Conservation (phyloP, 108 stramenopile genomes). For the Cyclotella baltica region DNA sequence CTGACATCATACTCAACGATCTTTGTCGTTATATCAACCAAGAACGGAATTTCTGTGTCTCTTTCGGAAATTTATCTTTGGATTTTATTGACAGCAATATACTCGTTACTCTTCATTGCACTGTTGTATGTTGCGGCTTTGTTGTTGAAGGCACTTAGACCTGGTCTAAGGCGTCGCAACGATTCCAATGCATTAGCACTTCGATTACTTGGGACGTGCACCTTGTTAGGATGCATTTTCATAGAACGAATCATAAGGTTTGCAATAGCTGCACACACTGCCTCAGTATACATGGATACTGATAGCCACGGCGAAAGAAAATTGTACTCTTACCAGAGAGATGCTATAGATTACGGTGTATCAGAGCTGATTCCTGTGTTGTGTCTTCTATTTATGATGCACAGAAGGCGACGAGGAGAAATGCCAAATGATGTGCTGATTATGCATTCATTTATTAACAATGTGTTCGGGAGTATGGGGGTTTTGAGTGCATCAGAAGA, state of each 20-base stretch:
- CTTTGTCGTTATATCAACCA: constrained; percentile 22
- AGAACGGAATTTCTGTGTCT: not conserved
- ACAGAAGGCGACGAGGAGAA: constrained; percentile 36
- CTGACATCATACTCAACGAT: constrained; percentile 33
- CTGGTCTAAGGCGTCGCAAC: constrained; percentile 36
- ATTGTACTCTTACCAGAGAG: constrained; percentile 20
- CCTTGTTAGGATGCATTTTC: constrained; percentile 35
- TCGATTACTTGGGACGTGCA: constrained; percentile 32
- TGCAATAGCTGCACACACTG: constrained; percentile 32
- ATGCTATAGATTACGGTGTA: constrained; percentile 31
- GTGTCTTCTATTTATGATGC: constrained; percentile 47
- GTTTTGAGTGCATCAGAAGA: constrained; percentile 26
- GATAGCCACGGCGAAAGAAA: not conserved
- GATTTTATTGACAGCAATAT: constrained; percentile 33
- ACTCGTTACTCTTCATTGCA: constrained; percentile 27
- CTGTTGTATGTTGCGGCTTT: constrained; percentile 37
- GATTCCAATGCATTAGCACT: constrained; percentile 34
- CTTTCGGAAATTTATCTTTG: constrained; percentile 40
- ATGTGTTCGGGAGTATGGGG: constrained; percentile 43
- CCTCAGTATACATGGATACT: constrained; percentile 14
- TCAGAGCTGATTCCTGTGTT: constrained; percentile 46
- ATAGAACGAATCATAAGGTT: constrained; percentile 32
- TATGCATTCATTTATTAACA: constrained; percentile 45
- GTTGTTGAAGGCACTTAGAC: constrained; percentile 33
- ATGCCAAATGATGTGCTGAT: constrained; percentile 37